These are phyloP conservation scores for Tilletia setariae DNA, from an alignment of 1,284 basidiomycete species.

Conservation along the genomic window DNA sequence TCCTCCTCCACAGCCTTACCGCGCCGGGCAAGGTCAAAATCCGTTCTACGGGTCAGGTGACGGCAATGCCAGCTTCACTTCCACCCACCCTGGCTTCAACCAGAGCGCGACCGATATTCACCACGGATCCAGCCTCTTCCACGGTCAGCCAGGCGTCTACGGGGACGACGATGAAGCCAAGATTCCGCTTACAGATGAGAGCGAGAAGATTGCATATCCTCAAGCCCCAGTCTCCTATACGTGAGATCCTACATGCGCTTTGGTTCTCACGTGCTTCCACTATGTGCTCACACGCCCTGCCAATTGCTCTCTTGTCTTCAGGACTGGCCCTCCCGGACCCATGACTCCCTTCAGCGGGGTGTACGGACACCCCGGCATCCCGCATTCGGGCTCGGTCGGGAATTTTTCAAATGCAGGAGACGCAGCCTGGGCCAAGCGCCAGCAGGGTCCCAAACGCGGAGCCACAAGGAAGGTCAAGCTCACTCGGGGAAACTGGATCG, in stretches of 20 bases:
- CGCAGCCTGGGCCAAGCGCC: constrained; percentile 52
- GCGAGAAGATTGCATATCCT: constrained; percentile 32
- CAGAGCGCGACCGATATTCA: background rate
- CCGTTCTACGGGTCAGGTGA: constrained; percentile 6
- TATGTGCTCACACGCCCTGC: background rate
- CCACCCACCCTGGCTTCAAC: background rate
- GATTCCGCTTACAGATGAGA: constrained; percentile 33
- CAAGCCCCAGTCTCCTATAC: constrained; percentile 14
- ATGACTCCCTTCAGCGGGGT: constrained; percentile 5
- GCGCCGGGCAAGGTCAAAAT: background rate
- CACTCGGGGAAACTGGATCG: constrained; percentile 62
- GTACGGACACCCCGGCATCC: constrained; percentile 10
- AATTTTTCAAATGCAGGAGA: constrained; percentile 17
- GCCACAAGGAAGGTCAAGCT: constrained; percentile 77
- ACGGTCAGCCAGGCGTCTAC: background rate
- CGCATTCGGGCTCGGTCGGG: constrained; percentile 22
- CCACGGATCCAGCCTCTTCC: background rate
- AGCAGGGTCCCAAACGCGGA: constrained; percentile 55
- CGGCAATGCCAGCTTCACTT: constrained; percentile 5
- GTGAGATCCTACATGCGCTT: constrained; percentile 22
- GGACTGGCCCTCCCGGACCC: background rate
- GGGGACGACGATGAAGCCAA: constrained; percentile 36
- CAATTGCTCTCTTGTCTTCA: background rate
- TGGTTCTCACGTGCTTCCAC: background rate
- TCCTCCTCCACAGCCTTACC: no score